phyloP scores from a whole-genome alignment of 2,329 filamentous ascomycete genomes.

The Nemania abortiva region DNA sequence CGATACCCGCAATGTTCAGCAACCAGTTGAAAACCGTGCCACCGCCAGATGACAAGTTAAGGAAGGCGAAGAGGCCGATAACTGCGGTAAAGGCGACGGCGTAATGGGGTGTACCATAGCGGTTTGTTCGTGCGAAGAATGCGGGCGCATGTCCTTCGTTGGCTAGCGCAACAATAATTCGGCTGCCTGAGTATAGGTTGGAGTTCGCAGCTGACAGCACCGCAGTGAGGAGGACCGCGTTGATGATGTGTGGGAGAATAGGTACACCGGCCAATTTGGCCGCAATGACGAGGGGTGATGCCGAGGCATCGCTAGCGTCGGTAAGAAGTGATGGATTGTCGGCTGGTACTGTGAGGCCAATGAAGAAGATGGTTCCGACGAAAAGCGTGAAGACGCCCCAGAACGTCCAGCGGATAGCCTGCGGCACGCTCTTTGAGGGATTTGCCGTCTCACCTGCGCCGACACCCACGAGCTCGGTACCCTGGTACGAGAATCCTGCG shows the following conservation, averaged over 20 bases:
- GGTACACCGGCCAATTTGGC: slow-evolving; percentile 71
- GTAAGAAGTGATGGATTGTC: slow-evolving; percentile 66
- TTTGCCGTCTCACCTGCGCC: slow-evolving; percentile 82
- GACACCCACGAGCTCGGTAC: slow-evolving; percentile 80
- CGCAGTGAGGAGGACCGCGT: slow-evolving; percentile 80
- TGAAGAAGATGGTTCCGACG: slow-evolving; percentile 73
- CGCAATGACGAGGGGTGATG: slow-evolving; percentile 74
- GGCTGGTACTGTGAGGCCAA: slow-evolving; percentile 77
- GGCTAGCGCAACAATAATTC: slow-evolving; percentile 75
- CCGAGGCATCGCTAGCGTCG: slow-evolving; percentile 67
- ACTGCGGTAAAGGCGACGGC: slow-evolving; percentile 68
- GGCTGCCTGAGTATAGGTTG: slow-evolving; percentile 79
- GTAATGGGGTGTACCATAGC: slow-evolving; percentile 71
- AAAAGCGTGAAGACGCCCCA: slow-evolving; percentile 80
- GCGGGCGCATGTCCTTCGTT: slow-evolving; percentile 72
- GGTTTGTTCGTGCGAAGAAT: slow-evolving; percentile 70
- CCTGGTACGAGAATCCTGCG: slow-evolving; percentile 78
- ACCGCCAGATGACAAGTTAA: slow-evolving; percentile 72
- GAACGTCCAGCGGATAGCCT: slow-evolving; percentile 79
- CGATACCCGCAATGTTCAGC: slow-evolving; percentile 76
- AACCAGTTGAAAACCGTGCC: slow-evolving; percentile 77
- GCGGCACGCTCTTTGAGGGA: slow-evolving; percentile 77
- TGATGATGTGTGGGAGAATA: slow-evolving; percentile 77
- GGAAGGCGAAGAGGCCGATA: slow-evolving; percentile 74
- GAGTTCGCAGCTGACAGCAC: slow-evolving; percentile 84